Conservation (phyloP, 2,329 filamentous ascomycete species). For the Paecilomyces sp. region DNA sequence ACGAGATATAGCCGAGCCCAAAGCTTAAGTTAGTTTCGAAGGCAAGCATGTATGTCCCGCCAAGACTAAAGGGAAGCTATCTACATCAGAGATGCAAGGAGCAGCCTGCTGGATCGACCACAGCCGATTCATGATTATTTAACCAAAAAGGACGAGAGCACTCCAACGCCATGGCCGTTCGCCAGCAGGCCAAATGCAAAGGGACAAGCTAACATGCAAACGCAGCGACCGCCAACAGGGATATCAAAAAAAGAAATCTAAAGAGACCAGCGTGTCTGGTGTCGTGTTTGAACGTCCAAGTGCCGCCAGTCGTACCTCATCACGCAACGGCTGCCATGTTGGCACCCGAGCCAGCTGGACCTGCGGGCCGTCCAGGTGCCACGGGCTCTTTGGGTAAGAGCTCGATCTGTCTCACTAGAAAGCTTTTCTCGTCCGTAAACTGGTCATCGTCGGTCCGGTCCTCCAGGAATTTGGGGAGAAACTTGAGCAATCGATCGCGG, state of each 20-base stretch:
- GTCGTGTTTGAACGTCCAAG: background rate
- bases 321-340: conserved; percentile 23
- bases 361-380: conserved; percentile 22
- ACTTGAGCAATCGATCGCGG: conserved; percentile 79
- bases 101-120: background rate
- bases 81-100: conserved; percentile 1
- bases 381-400: conserved; percentile 36
- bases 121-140: background rate
- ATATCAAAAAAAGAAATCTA: conserved; percentile 7
- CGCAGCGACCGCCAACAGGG: conserved; percentile 2
- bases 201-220: conserved; percentile 2
- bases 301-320: background rate
- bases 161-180: conserved; percentile 13
- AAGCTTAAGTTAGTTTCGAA: conserved; percentile 5
- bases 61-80: background rate
- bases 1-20: background rate
- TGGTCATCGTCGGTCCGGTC: conserved; percentile 96
- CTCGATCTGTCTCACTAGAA: conserved; percentile 88
- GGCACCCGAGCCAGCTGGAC: conserved; percentile 18
- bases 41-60: background rate
- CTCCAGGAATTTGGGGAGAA: conserved; percentile 85
- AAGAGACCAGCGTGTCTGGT: conserved; percentile 1
- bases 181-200: conserved; percentile 18
- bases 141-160: conserved; percentile 8
- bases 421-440: conserved; percentile 96